A percentile compares a stretch with the other conserved stretches of the same genome.
Evolutionary conservation across 495 filamentous ascomycete species (phyloP).

Genomic region (Poronia punctata): DNA sequence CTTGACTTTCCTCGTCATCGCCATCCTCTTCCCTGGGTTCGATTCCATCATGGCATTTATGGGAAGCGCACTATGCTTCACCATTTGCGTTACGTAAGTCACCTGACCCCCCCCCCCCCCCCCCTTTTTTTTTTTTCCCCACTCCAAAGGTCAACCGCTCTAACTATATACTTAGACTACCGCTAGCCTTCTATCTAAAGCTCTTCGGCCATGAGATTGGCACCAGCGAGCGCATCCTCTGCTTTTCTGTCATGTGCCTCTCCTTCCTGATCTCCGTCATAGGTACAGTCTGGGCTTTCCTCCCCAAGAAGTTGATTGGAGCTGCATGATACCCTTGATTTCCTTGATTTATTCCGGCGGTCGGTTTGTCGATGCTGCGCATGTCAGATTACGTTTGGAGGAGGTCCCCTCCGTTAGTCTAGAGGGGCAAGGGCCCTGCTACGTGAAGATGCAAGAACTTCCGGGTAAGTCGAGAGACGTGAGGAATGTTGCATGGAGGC

Average conservation of each 20-base stretch:
- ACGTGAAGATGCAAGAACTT: too few relatives aligned
- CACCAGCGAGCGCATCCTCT: constrained; percentile 54
- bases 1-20: constrained; percentile 37
- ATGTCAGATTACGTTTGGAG: too few relatives aligned
- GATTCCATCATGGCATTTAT: constrained; percentile 93
- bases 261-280: constrained; percentile 62
- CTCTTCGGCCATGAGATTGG: constrained; percentile 78
- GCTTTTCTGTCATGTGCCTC: constrained; percentile 62
- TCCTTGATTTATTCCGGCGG: too few relatives aligned
- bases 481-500: too few relatives aligned
- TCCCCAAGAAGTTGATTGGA: constrained; percentile 60
- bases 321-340: constrained; percentile 19
- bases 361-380: too few relatives aligned
- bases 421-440: too few relatives aligned
- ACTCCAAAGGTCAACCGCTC: neutral
- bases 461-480: too few relatives aligned
- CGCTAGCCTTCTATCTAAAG: constrained; percentile 84
- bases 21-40: constrained; percentile 80
- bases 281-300: constrained; percentile 81
- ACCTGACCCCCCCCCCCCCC: constrained; percentile 1
- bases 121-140: too few relatives aligned
- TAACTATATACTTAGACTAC: constrained; percentile 40
- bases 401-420: too few relatives aligned
- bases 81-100: constrained; percentile 77
- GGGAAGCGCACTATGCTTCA: constrained; percentile 85